Conservation (phyloP, 805 yeast genomes). For the Sugiyamaella lignohabitans region DNA sequence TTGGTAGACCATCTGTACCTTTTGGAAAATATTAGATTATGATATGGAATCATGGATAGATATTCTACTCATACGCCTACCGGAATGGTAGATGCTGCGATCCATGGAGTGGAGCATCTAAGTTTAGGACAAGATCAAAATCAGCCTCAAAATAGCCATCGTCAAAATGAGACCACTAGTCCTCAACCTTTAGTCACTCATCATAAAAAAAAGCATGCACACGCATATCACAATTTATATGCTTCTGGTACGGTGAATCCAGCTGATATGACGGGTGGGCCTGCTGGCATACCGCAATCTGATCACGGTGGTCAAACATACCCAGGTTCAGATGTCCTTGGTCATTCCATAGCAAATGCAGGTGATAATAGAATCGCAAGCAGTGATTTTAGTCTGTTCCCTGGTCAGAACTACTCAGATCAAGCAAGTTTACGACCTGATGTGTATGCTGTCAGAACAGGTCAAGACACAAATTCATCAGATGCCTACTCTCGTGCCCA, state of each 20-base stretch:
- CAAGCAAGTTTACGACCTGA: slow-evolving; percentile 3
- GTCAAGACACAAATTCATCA: not conserved
- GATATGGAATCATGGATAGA: no score
- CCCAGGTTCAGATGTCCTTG: not conserved
- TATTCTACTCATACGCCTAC: no score
- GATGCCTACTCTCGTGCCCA: no score
- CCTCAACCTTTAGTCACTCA: slow-evolving; percentile 14
- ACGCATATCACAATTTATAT: slow-evolving; percentile 12
- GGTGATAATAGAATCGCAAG: not conserved
- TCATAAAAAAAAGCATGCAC: slow-evolving; percentile 9
- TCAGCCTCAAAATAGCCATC: no score
- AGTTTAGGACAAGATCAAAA: not conserved
- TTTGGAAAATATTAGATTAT: no score
- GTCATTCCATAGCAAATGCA: not conserved
- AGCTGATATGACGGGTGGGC: not conserved
- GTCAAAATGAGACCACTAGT: no score
- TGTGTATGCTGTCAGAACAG: not conserved
- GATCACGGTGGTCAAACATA: slow-evolving; percentile 1
- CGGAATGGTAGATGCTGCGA: not conserved
- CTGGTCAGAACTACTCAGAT: not conserved
- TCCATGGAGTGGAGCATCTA: not conserved
- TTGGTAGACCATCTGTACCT: no score
- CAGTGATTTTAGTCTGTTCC: not conserved
- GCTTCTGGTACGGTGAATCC: slow-evolving; percentile 1
- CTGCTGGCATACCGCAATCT: slow-evolving; percentile 15